Evolutionary conservation across 192 early-diverging fungal genomes (phyloP), one percentile per base, ranked within the genome.

Genomic region (Linnemannia zychae): DNA sequence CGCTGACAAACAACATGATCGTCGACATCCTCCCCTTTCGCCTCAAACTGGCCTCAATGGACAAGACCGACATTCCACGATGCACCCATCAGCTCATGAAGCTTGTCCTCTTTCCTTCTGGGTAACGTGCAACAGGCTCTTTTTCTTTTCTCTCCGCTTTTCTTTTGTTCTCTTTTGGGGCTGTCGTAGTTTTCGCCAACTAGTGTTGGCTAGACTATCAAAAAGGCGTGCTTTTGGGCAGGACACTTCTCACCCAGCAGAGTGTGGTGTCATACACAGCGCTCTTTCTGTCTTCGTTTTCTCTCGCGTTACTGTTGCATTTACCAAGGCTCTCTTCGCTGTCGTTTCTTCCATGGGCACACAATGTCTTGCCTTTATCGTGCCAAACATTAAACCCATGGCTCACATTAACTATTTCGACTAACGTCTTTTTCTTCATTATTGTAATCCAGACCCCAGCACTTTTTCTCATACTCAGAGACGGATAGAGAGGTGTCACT

Each of bases 71-170:
- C 73, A 84, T 84, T 67, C 82, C 82, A 11, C 82, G 82, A 3
- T 84, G 82, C 57, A 84, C 82, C n/a, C 82, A 84, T 50, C 82
- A 84, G 34, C 82, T 84, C 15, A 84, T 84, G 82, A 84, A 84
- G 33, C 82, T 84, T 3, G 82, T 84, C 28, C 70, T 84, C 6
- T 84, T 84, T 31, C 82, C 82, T 48, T 66, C 82, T 75, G 77
- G 77, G 82, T 84, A 84, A 84, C 37, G 40, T 70, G 20, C 48
- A 33, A 70, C 28, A 6, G 6, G 22, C 71, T 53, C 15, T 31
- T 65, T 22, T 37, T 34, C 13, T 69, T 81, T 73, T 60, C 76
- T 50, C n/a, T 37, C 46, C 22, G 31, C 24, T 5, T 5, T 63
- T 31, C 28, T 63, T 15, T 63, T 12, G 57, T 15, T 69, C 36